Evolutionary conservation across 2,329 filamentous ascomycete genomes (phyloP).

Genomic region (Arthrinium phaeospermum): DNA sequence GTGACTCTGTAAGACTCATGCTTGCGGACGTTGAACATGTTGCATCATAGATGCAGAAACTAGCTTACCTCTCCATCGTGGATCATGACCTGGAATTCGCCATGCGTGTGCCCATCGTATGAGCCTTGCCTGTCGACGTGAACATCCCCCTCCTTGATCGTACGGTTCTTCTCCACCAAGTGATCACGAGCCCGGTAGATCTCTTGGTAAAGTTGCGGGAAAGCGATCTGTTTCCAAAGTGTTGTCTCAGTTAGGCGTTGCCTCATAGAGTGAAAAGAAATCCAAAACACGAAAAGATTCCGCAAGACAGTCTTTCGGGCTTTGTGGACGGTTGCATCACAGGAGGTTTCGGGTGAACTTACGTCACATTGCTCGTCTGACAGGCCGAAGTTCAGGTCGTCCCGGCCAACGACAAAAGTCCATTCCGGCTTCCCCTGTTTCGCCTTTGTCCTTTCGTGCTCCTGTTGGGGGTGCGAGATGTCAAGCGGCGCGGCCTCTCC

Average conservation of each 20-base stretch:
- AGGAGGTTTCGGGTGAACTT: slow-evolving; percentile 15
- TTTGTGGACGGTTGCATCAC: background rate
- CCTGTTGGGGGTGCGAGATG: background rate
- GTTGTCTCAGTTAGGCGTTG: background rate
- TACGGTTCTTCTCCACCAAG: slow-evolving; percentile 25
- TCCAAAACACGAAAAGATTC: background rate
- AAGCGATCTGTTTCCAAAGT: slow-evolving; percentile 26
- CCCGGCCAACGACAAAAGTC: slow-evolving; percentile 28
- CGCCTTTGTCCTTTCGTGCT: too few relatives aligned
- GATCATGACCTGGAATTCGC: slow-evolving; percentile 33
- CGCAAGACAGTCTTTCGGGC: background rate
- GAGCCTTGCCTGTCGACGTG: slow-evolving; percentile 26
- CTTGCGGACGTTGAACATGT: background rate
- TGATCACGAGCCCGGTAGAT: slow-evolving; percentile 31
- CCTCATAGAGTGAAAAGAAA: background rate
- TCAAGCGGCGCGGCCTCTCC: too few relatives aligned
- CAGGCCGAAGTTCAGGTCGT: slow-evolving; percentile 31
- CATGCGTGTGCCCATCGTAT: slow-evolving; percentile 27
- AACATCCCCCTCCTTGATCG: slow-evolving; percentile 27
- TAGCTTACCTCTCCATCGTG: slow-evolving; percentile 27
- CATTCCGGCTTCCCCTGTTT: slow-evolving; percentile 18
- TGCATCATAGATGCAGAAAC: background rate
- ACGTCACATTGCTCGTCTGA: slow-evolving; percentile 31
- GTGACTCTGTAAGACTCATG: background rate
- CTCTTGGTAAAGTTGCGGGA: slow-evolving; percentile 31